Evolutionary conservation across 441 rosid species (phyloP).

Genomic region (Erysimum cheiri): DNA sequence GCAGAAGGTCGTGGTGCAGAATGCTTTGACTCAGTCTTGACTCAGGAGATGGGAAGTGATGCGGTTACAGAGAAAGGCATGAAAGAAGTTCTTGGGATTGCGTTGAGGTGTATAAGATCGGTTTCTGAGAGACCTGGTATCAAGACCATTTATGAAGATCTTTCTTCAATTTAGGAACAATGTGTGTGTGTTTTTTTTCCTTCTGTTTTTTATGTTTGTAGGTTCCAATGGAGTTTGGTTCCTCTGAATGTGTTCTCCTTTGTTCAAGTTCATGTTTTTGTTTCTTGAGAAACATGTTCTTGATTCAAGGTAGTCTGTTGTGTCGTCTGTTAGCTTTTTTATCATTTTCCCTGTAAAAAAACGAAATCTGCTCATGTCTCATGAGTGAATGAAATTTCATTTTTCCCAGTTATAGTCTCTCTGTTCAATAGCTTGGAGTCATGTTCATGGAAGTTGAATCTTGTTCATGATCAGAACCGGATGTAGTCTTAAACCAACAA

Average conservation of each 20-base stretch:
- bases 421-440: too few relatives aligned
- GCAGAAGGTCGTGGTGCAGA: constrained; percentile 75
- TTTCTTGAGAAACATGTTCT: constrained; percentile 37
- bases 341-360: constrained; percentile 27
- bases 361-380: constrained; percentile 43
- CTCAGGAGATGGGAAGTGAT: constrained; percentile 54
- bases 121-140: constrained; percentile 96
- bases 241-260: constrained; percentile 22
- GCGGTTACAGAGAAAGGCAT: constrained; percentile 78
- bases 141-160: constrained; percentile 96
- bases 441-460: too few relatives aligned
- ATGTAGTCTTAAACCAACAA: not conserved
- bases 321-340: constrained; percentile 10
- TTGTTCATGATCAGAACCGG: not conserved
- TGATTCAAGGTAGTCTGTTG: constrained; percentile 31
- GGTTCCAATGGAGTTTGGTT: constrained; percentile 31
- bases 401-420: not conserved
- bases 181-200: not conserved
- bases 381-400: constrained; percentile 41
- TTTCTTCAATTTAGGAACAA: constrained; percentile 72
- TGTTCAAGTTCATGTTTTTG: constrained; percentile 36
- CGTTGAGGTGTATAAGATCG: constrained; percentile 74
- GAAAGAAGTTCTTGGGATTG: constrained; percentile 93
- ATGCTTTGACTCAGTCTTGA: constrained; percentile 73
- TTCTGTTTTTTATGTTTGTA: constrained; percentile 1